These are phyloP conservation scores for Capsella bursapastoris DNA, from an alignment of 345 rosid genomes.

Conservation along the genomic window DNA sequence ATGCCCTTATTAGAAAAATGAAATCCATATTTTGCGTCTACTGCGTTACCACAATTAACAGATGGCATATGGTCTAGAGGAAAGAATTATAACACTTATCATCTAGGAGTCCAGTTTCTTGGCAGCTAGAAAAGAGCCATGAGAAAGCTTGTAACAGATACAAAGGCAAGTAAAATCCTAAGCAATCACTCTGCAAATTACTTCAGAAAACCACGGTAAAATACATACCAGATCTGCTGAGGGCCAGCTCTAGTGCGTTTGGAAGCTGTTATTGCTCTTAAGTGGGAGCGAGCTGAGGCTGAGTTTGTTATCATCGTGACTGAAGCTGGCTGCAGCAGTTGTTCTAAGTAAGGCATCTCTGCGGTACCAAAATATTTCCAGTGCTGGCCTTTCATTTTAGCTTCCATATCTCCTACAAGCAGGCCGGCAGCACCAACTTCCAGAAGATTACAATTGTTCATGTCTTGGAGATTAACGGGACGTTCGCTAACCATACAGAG, in stretches of 20 bases:
- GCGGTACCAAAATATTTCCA: constrained; percentile 92
- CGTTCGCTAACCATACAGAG: constrained; percentile 52
- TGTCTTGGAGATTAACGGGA: constrained; percentile 63
- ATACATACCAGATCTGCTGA: constrained; percentile 77
- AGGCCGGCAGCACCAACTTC: constrained; percentile 98
- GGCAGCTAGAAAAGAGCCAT: constrained; percentile 22
- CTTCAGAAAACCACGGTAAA: constrained; percentile 22
- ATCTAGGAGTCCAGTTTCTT: constrained; percentile 14
- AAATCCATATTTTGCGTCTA: constrained; percentile 2
- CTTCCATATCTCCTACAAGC: constrained; percentile 93
- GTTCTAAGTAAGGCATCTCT: constrained; percentile 95
- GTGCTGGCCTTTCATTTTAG: constrained; percentile 88
- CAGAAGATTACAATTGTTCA: constrained; percentile 72
- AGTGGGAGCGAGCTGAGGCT: constrained; percentile 73
- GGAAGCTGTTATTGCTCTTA: constrained; percentile 88
- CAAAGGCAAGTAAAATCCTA: constrained; percentile 26
- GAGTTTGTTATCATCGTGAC: constrained; percentile 74
- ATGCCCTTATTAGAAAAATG: not conserved
- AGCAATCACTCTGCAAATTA: constrained; percentile 22
- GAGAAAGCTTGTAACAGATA: constrained; percentile 25
- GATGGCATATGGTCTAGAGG: constrained; percentile 10
- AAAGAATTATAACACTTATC: constrained; percentile 25
- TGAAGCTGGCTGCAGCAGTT: constrained; percentile 89
- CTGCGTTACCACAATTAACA: constrained; percentile 21
- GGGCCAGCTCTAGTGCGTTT: constrained; percentile 85